Base-by-base conservation (phyloP, 2,329 filamentous ascomycete genomes). In the Colletotrichum kahawae region DNA sequence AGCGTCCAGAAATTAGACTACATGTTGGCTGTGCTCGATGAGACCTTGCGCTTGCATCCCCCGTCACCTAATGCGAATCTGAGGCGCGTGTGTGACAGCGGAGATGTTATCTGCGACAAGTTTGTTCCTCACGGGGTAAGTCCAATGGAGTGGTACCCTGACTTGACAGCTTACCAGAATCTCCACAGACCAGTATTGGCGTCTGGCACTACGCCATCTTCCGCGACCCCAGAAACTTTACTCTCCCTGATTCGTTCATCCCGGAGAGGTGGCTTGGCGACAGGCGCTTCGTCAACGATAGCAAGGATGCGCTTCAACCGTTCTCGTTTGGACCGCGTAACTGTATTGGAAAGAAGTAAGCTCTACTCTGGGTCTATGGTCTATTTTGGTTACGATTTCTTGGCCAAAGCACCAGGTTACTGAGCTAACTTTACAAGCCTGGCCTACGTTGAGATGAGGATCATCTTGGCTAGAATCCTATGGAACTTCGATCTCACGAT, bases 401-500 rank as follows among this genome's bases (percentile, higher is more conserved):
- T 57, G 24, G 21, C 21, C 54, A 9, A 29, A 29, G 3, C 54
- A 29, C 14, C 24, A 3, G 29, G n/a, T 57, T 5, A 1, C 27
- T 2, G 7, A 29, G 24, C 54, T 59, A 31, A 31, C 27, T 31
- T 29, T 59, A 12, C 18, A 13, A 29, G 21, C 21, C 27, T 33
- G 57, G 57, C 57, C 16, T 60, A 60, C 2, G 29, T 60, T n/a
- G 57, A 60, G n/a, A 60, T 60, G 57, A 29, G 57, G 10, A 34
- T 33, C 29, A 60, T 60, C 12, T n/a, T 60, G 29, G 29, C 27
- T n/a, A 33, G 57, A n/a, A 18, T 60, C 7, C 3, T 57, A 1
- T 90, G 83, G 79, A 87, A 86, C 66, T 90, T 89, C 78, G 88
- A 90, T 73, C 72, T 89, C 71, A 78, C 79, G 36, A 79, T 88